These are phyloP conservation scores for Aspergillus sp. DNA, from an alignment of 2,329 filamentous ascomycete genomes.

Conservation along the genomic window DNA sequence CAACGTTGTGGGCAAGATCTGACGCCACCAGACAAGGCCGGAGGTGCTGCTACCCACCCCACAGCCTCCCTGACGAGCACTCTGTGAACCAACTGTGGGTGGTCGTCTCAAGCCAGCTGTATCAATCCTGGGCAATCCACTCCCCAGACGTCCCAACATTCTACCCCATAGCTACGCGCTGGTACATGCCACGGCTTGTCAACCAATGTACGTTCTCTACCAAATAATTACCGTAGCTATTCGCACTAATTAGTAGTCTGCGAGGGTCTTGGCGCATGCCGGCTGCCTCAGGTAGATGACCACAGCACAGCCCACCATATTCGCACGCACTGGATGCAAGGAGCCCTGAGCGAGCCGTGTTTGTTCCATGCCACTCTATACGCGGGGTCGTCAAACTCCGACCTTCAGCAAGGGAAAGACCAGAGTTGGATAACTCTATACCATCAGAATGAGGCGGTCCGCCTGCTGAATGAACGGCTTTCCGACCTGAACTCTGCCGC, in stretches of 20 bases:
- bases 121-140: neutral
- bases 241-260: neutral
- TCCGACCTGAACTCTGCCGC: neutral
- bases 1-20: neutral
- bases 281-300: neutral
- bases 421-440: neutral
- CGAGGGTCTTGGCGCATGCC: neutral
- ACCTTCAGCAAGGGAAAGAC: neutral
- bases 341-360: slow-evolving; percentile 2
- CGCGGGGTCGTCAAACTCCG: slow-evolving; percentile 1
- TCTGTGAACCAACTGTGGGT: neutral
- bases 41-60: neutral
- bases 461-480: neutral
- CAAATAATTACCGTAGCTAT: too few relatives aligned
- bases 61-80: neutral
- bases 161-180: neutral
- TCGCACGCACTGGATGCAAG: neutral
- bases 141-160: neutral
- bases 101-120: neutral
- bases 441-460: slow-evolving; percentile 2
- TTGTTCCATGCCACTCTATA: slow-evolving; percentile 6
- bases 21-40: neutral
- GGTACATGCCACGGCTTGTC: slow-evolving; percentile 2
- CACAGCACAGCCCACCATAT: slow-evolving; percentile 4
- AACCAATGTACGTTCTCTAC: neutral